Conservation (phyloP, 768 basidiomycete species). For the Sarcodon aspratus region DNA sequence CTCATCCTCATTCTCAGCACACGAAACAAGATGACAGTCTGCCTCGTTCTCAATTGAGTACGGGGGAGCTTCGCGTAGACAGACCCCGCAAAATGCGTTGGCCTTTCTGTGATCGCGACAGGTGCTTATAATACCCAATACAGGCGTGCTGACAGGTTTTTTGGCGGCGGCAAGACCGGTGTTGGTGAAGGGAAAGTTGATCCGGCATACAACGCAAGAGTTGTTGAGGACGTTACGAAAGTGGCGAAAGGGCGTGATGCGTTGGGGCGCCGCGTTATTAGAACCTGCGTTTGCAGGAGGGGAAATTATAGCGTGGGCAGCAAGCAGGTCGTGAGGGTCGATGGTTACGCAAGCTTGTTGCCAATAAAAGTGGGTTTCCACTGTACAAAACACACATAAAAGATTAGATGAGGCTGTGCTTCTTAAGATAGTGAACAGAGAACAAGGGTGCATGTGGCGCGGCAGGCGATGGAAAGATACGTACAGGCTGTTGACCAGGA, state of each 20-base stretch:
- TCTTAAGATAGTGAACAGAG: neutral
- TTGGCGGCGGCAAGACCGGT: slow-evolving; percentile 42
- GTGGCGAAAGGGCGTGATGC: slow-evolving; percentile 41
- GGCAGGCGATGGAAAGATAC: slow-evolving; percentile 1
- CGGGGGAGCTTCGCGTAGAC: slow-evolving; percentile 49
- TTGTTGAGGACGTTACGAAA: slow-evolving; percentile 43
- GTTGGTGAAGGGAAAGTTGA: slow-evolving; percentile 44
- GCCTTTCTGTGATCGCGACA: slow-evolving; percentile 56
- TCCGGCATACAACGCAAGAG: slow-evolving; percentile 57
- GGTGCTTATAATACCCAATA: slow-evolving; percentile 34
- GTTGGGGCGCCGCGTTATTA: slow-evolving; percentile 8
- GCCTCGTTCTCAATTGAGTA: slow-evolving; percentile 26
- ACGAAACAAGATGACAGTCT: slow-evolving; percentile 26
- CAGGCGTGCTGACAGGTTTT: slow-evolving; percentile 27
- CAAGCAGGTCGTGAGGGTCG: slow-evolving; percentile 50
- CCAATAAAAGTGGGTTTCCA: slow-evolving; percentile 66
- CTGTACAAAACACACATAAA: slow-evolving; percentile 21
- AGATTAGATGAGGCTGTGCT: neutral
- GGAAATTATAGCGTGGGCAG: slow-evolving; percentile 34
- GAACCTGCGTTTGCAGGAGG: slow-evolving; percentile 16
- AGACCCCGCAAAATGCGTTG: slow-evolving; percentile 46
- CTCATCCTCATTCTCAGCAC: slow-evolving; percentile 64
- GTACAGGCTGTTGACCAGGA: slow-evolving; percentile 48
- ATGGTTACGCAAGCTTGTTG: slow-evolving; percentile 46
- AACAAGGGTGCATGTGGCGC: neutral